Percentiles rank a stretch among this genome's conserved stretches.
Conservation (phyloP, 768 basidiomycete species). For the Hortiboletus flavorubellus region DNA sequence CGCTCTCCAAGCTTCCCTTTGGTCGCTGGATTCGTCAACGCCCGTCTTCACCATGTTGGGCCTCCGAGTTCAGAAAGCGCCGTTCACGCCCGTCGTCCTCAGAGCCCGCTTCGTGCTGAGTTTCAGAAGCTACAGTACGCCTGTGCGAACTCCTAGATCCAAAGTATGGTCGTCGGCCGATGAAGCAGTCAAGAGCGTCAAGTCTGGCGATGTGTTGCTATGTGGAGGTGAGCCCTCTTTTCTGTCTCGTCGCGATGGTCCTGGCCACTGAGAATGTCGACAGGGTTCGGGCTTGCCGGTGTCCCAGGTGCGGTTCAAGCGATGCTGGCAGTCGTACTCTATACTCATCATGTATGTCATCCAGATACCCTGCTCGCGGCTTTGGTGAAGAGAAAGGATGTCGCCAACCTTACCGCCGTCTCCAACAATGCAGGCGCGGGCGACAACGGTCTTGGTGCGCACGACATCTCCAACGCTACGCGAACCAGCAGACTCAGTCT, state of each 20-base stretch:
- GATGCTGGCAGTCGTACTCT: no score
- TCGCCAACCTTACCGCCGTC: constrained; percentile 74
- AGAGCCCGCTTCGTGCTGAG: constrained; percentile 14
- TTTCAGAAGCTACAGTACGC: constrained; percentile 27
- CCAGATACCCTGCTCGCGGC: constrained; percentile 82
- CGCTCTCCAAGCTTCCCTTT: not conserved
- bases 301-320: constrained; percentile 60
- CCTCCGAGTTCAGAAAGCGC: constrained; percentile 11
- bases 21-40: not conserved
- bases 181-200: constrained; percentile 79
- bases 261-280: not conserved
- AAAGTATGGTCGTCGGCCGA: constrained; percentile 85
- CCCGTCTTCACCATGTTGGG: constrained; percentile 20
- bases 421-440: constrained; percentile 85
- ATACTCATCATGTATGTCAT: not conserved
- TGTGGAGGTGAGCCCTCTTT: constrained; percentile 63
- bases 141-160: constrained; percentile 30
- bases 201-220: constrained; percentile 73
- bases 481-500: not conserved
- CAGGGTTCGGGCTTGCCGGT: constrained; percentile 88
- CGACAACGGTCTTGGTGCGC: constrained; percentile 64
- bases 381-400: constrained; percentile 67
- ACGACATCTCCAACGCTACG: not conserved
- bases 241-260: not conserved
- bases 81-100: constrained; percentile 16